Evolutionary conservation across 768 basidiomycete species (phyloP), one percentile per base, ranked within the genome.

Genomic region (Boletus coccyginus): DNA sequence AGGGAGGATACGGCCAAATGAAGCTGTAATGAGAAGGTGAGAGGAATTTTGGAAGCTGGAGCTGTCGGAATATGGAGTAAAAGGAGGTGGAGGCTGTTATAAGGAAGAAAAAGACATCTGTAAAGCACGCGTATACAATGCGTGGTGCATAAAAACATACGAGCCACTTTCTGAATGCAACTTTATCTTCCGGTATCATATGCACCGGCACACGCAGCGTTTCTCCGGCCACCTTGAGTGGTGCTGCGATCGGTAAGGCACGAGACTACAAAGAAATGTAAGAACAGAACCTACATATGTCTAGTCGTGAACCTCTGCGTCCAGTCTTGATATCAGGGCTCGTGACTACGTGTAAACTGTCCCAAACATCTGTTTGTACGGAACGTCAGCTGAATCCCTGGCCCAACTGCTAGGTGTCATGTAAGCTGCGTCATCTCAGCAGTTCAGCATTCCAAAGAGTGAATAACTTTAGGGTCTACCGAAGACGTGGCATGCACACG

Each of bases 1-100:
- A 0, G 91, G 81, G 13, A 98, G 79, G 61, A 95, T 93, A 45
- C 89, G 87, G 1, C 94, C 94, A 60, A 96, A 96, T 0, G 94
- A 96, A 7, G 94, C 92, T 1, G 94, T 94, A 7, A 98, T 65
- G 10, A 97, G 77, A 32, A 95, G 66, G 57, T 89, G 82, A 12
- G 77, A 71, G 4, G 53, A 64, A 36, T 74, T 72, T 17, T 70
- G 70, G 16, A 63, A 46, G 53, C 13, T 35, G 13, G 53, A 13
- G 45, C 44, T n/a, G 6, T 53, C 39, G 21, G 39, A 14, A 32
- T 31, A 40, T 5, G 56, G 31, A 13, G 52, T 33, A 65, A 79
- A 79, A 10, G 71, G 72, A 53, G 64, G 73, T 65, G 70, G 84
- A 66, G 67, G 77, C 74, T 78, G 56, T 73, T 69, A 31, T 73